These are phyloP conservation scores for Blepharisma undulans DNA, from an alignment of 169 alveolate species.

Conservation along the genomic window DNA sequence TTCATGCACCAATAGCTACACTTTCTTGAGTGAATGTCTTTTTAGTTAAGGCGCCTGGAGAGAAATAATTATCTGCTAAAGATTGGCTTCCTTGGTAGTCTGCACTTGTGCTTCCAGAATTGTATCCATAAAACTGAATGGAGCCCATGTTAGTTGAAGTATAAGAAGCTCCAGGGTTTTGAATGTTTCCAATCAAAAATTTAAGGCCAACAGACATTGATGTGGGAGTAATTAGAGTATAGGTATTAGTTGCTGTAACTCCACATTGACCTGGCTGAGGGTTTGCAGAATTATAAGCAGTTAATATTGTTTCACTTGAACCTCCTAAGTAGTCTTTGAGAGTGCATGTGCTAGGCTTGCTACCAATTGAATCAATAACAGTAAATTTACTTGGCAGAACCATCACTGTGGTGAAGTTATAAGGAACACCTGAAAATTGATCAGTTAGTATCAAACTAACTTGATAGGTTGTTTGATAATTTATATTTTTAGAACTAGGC, in stretches of 20 bases:
- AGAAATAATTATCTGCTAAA: not conserved
- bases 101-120: not conserved
- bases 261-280: constrained; percentile 29
- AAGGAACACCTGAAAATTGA: not conserved
- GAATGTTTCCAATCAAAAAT: not conserved
- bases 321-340: not conserved
- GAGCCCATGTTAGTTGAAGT: not conserved
- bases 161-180: not conserved
- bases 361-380: not conserved
- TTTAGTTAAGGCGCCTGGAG: not conserved
- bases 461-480: not conserved
- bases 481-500: not conserved
- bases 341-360: not conserved
- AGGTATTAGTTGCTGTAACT: not conserved
- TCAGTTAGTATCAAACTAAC: not conserved
- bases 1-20: not conserved
- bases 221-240: not conserved
- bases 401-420: not conserved
- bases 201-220: not conserved
- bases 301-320: not conserved
- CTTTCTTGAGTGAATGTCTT: not conserved
- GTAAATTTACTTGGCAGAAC: not conserved
- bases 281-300: not conserved
- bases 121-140: not conserved
- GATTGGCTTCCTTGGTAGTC: not conserved